phyloP scores from a whole-genome alignment of 2,329 filamentous ascomycete genomes.

The Ciborinia camelliae region DNA sequence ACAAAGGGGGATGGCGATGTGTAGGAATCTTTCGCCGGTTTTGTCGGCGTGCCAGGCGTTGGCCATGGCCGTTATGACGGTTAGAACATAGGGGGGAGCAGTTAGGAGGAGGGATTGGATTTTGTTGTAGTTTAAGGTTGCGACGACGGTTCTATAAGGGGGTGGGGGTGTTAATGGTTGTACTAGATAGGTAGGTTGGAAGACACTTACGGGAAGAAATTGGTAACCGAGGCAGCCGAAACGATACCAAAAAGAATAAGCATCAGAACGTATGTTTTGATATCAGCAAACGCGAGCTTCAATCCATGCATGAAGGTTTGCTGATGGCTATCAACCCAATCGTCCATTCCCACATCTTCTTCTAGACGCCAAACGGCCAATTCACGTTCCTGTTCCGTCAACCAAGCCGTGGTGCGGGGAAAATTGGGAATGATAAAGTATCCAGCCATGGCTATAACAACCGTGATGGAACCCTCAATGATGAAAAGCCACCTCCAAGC shows the following conservation, averaged over 20 bases:
- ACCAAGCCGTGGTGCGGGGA: constrained; percentile 56
- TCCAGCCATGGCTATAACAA: constrained; percentile 55
- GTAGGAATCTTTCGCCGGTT: constrained; percentile 68
- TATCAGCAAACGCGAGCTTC: constrained; percentile 52
- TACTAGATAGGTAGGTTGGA: constrained; percentile 37
- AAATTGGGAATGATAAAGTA: constrained; percentile 64
- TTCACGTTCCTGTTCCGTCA: constrained; percentile 53
- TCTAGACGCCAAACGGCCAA: constrained; percentile 60
- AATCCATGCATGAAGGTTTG: constrained; percentile 41
- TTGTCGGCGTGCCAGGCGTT: constrained; percentile 70
- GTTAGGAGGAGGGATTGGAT: constrained; percentile 61
- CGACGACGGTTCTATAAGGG: constrained; percentile 60
- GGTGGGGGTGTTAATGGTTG: constrained; percentile 38
- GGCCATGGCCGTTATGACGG: constrained; percentile 56
- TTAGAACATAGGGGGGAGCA: constrained; percentile 62
- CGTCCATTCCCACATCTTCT: constrained; percentile 51
- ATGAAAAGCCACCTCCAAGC: constrained; percentile 69
- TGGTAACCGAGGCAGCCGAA: constrained; percentile 57
- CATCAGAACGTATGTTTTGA: constrained; percentile 44
- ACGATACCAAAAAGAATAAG: constrained; percentile 53
- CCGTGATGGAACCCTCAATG: constrained; percentile 64
- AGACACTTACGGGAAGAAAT: constrained; percentile 56
- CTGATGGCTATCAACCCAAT: constrained; percentile 20
- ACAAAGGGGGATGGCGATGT: constrained; percentile 60
- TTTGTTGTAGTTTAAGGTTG: constrained; percentile 60